Base-by-base conservation (phyloP, 257 asterid genomes). In the Salvia rosmarinus region DNA sequence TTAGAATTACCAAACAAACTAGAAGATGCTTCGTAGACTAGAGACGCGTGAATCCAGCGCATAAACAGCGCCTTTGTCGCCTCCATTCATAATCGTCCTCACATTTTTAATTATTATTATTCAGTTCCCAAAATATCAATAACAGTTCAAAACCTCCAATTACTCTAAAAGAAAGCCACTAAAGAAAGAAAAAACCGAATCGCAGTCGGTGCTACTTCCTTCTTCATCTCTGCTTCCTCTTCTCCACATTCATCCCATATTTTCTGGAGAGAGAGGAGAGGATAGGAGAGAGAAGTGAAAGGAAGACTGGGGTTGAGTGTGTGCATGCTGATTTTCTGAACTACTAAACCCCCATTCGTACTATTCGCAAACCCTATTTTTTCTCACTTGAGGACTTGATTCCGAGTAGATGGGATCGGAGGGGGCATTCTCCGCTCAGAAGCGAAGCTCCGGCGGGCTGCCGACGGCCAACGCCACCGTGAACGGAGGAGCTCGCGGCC, bases 381-480 rank as follows among this genome's bases (percentile, higher is more conserved):
- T 17, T 6, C 23, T 20, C 1, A 11, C 28, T 72, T 43, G 9
- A 55, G 12, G 34, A 2, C 59, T 62, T 39, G 28, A 14, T 16
- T 43, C 54, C 11, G 21, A 37, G 54, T 72, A 37, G 56, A 90
- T 88, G 93, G 96, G 89, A 71, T 89, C 87, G 42, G 96, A 91
- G 12, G 79, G 42, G 70, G 68, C 81, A 34, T 81, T 84, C 61
- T 70, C 89, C 2, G 82, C 97, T 73, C 97, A 89, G 79, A 91
- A 87, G 77, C 84, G 97, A 75, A 13, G 77, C 11, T 82, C 81
- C 65, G 72, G 80, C 35, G 51, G 74, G 12, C 87, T 84, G 4
- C 94, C 92, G 14, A 88, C 90, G 32, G 51, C 79, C 63, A 60
- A 66, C 35, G 49, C 82, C 62, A 49, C 83, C 64, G 79, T 68